Percentiles rank a stretch among this genome's conserved stretches.
Evolutionary conservation across 176 grass and related monocot genomes (phyloP).

Genomic region (Elaeis guineensis): DNA sequence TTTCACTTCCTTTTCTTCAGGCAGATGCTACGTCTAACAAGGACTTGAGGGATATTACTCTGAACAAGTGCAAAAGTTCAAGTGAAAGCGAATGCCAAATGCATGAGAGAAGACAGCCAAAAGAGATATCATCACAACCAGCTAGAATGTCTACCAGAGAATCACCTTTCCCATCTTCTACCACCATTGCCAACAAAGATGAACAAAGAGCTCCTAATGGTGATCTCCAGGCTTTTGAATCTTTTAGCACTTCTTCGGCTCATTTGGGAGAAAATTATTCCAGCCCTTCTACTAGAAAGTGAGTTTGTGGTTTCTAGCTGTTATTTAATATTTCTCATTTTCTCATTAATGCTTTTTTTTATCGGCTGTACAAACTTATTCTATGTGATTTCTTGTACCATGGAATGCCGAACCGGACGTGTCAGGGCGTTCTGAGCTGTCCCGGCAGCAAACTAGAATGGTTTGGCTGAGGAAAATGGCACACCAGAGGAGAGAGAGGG

Average conservation of each 20-base stretch:
- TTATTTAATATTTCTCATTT: not conserved
- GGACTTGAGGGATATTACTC: constrained; percentile 20
- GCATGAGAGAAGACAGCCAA: constrained; percentile 27
- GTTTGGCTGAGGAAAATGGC: no score
- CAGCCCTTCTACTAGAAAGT: constrained; percentile 50
- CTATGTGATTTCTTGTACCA: not conserved
- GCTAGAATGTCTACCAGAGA: constrained; percentile 25
- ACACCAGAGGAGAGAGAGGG: no score
- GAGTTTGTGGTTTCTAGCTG: constrained; percentile 10
- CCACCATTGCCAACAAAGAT: constrained; percentile 26
- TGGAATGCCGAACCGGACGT: no score
- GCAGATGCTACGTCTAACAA: constrained; percentile 36
- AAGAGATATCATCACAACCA: constrained; percentile 18
- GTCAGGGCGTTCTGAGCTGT: no score
- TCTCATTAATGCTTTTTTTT: not conserved
- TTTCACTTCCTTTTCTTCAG: constrained; percentile 53
- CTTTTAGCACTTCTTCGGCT: not conserved
- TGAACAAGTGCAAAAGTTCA: constrained; percentile 17
- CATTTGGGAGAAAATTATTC: constrained; percentile 12
- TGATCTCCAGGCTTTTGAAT: constrained; percentile 9
- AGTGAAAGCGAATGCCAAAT: constrained; percentile 24
- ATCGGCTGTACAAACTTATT: not conserved
- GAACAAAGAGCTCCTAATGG: constrained; percentile 28
- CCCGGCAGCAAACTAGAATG: no score
- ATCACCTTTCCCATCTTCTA: constrained; percentile 27